Evolutionary conservation across 2,329 filamentous ascomycete genomes (phyloP), one percentile per base, ranked within the genome.

Genomic region (Colletotrichum musae): DNA sequence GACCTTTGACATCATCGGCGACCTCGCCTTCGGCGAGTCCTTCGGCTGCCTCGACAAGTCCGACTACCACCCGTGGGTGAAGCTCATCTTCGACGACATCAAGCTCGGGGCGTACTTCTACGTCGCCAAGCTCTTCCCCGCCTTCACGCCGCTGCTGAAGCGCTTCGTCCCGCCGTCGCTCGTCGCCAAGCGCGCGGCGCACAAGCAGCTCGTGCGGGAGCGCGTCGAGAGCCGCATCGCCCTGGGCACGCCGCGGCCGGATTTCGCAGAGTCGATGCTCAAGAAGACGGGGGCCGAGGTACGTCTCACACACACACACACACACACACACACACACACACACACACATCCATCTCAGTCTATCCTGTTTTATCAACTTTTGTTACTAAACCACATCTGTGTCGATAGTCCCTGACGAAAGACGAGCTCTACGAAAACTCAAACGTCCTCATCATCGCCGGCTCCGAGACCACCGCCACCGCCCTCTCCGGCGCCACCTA

Each of bases 401-500:
- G 18, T 18, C 18, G 18, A 18, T 18, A 18, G 56, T 60, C 75
- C 4, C 36, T 65, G 6, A 63, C 51, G 58, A 72, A 65, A 7
- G 53, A 68, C 3, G 70, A 73, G 0, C 57, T 71, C 0, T 57
- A 79, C 21, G 73, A 74, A 76, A 48, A 48, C 58, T 6, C 68
- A 5, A 26, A 24, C n/a, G 4, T 56, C 7, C 58, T 70, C 64
- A 74, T 85, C n/a, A 73, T 77, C n/a, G 79, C 77, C 16, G 78
- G 79, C 4, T 77, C 75, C 1, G 79, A 81, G 64, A 81, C 79
- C 5, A 80, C 79, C 2, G 78, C 79, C 6, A 78, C 78, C 0
- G 52, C 74, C 1, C 74, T 80, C 1, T 71, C 73, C 0, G 79
- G 75, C 5, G 72, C 71, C 12, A 73, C 73, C 0, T 80, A 73